Evolutionary conservation across 805 yeast species (phyloP).

Genomic region (Metschnikowia gruessii): DNA sequence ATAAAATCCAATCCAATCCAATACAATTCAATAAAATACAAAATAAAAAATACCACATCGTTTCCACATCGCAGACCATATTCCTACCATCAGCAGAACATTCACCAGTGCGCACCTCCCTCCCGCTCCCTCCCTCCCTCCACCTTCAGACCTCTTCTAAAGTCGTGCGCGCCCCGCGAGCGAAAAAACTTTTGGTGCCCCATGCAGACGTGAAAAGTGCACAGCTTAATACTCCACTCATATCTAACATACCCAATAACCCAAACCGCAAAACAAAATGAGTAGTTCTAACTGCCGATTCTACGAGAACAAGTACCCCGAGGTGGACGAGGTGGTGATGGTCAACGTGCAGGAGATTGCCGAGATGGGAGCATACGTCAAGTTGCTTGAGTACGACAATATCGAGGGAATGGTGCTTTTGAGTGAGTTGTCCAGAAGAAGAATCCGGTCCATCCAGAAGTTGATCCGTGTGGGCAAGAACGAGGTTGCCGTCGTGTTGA

Average conservation of each 20-base stretch:
- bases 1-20: no score
- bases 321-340: slow-evolving; percentile 98
- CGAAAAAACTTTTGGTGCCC: not conserved
- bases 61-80: no score
- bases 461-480: slow-evolving; percentile 97
- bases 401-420: slow-evolving; percentile 98
- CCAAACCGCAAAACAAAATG: slow-evolving; percentile 40
- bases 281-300: slow-evolving; percentile 90
- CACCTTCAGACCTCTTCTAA: no score
- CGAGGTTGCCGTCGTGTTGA: slow-evolving; percentile 95
- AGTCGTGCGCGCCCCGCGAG: no score
- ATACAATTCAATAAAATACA: no score
- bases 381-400: slow-evolving; percentile 92
- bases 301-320: slow-evolving; percentile 97
- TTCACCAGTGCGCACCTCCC: no score
- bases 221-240: not conserved
- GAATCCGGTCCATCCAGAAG: slow-evolving; percentile 96
- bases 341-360: slow-evolving; percentile 98
- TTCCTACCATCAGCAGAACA: no score
- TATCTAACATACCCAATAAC: not conserved
- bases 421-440: slow-evolving; percentile 96
- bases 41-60: no score
- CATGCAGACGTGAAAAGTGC: not conserved
- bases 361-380: slow-evolving; percentile 99
- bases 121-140: no score